Evolutionary conservation across 108 stramenopile species (phyloP).

Genomic region (Nitzschia sp.): DNA sequence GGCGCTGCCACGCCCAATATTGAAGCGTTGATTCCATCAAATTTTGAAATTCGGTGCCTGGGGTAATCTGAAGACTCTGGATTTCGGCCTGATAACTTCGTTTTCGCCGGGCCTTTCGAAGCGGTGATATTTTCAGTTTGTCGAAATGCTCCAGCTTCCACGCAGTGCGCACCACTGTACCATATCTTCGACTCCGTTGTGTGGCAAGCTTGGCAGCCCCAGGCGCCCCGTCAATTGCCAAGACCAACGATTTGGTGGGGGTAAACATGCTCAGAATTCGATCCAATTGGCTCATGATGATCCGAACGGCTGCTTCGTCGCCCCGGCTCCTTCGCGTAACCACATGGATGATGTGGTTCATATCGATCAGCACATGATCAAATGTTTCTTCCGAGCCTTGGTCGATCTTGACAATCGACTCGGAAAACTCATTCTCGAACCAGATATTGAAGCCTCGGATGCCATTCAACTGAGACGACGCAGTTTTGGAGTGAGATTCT

Average conservation of each 20-base stretch:
- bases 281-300: conserved; percentile 78
- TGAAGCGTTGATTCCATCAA: conserved; percentile 63
- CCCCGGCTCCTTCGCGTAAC: conserved; percentile 45
- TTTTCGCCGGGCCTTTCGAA: conserved; percentile 20
- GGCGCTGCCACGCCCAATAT: conserved; percentile 86
- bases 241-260: conserved; percentile 73
- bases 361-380: conserved; percentile 89
- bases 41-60: conserved; percentile 80
- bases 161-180: conserved; percentile 43
- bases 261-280: conserved; percentile 44
- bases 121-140: conserved; percentile 28
- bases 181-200: conserved; percentile 65
- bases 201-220: conserved; percentile 84
- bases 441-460: conserved; percentile 83
- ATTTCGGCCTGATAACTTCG: conserved; percentile 31
- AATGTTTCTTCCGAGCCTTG: conserved; percentile 48
- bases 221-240: conserved; percentile 87
- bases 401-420: conserved; percentile 48
- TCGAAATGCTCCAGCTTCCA: conserved; percentile 45
- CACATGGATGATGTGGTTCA: conserved; percentile 84
- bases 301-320: conserved; percentile 43
- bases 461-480: no score
- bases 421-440: conserved; percentile 80
- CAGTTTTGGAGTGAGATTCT: no score
- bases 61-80: conserved; percentile 66